Base-by-base conservation (phyloP, 352 stramenopile genomes). In the Pythium vanterpoolii region DNA sequence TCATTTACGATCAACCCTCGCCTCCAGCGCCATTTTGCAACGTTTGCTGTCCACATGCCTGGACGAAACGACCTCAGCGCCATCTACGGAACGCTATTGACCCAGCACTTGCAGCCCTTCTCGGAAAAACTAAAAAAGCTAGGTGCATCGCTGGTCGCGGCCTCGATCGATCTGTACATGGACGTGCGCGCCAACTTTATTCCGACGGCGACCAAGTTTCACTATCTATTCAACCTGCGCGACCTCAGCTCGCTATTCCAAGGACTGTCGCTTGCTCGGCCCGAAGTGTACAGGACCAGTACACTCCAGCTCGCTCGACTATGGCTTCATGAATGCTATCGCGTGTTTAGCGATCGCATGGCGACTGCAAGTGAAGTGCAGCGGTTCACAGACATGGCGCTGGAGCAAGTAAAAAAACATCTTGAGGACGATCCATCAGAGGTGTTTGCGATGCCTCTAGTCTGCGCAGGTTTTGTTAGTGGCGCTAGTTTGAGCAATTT, bases 141-240 rank as follows among this genome's bases (percentile, higher is more conserved):
- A 8, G 81, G 57, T 0, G 38, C 76, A 23, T 62, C 73, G 7
- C 56, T 98, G 19, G 68, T 96, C 2, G 74, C 86, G 2, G 92
- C 89, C 0, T 90, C 89, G 0, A 77, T 98, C 10, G 87, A 93
- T 39, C 51, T 97, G 34, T 93, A 95, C 47, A 62, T 68, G 1
- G 79, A 88, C 11, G 82, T 97, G 6, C 68, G 71, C 3, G 31
- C 68, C 4, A 86, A 83, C 18, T 98, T 98, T 61, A 53, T 97
- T 1, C 87, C 89, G 0, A 96, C 82, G 0, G 88, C 90, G n/a
- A 79, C 86, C 3, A 98, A 98, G 52, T 97, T 95, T 38, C 89
- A 97, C 62, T 97, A 98, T 53, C 76, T 96, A 3, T 98, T 98
- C 69, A 97, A 86, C 60, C 83, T 98, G 63, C 77, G 93, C 13